These are phyloP conservation scores for Yarrowia galli DNA, from an alignment of 1,139 yeast species.

Conservation along the genomic window DNA sequence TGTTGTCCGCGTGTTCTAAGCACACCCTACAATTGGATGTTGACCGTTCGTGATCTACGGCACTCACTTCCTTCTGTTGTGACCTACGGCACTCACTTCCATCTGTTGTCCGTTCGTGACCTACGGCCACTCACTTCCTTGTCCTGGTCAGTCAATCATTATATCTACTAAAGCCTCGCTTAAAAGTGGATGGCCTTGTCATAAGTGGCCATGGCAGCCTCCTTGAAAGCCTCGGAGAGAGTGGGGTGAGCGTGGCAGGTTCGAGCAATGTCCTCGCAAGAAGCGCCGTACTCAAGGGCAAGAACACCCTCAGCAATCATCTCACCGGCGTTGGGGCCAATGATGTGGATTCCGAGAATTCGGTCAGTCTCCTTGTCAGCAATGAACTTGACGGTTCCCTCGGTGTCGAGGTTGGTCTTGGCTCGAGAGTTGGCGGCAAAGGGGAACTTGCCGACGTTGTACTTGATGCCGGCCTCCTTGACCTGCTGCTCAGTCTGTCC, in stretches of 20 bases:
- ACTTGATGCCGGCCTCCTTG: constrained; percentile 90
- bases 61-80: not conserved
- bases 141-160: not conserved
- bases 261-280: constrained; percentile 96
- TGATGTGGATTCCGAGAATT: constrained; percentile 93
- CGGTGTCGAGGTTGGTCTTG: constrained; percentile 95
- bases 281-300: constrained; percentile 98
- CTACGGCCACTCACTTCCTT: not conserved
- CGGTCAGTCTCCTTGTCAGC: constrained; percentile 98
- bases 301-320: constrained; percentile 99
- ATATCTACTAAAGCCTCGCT: constrained; percentile 40
- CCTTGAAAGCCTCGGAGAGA: constrained; percentile 96
- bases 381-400: constrained; percentile 94
- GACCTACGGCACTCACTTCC: not conserved
- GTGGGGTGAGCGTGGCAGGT: constrained; percentile 99
- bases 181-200: constrained; percentile 88
- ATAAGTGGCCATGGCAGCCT: constrained; percentile 93
- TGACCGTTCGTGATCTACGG: not conserved
- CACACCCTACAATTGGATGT: not conserved
- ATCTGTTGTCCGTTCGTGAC: not conserved
- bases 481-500: constrained; percentile 96
- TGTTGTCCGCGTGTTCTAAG: too few species aligned
- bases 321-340: constrained; percentile 99
- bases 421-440: constrained; percentile 99
- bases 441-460: constrained; percentile 97